Evolutionary conservation across 352 stramenopile genomes (phyloP).

Genomic region (Pythium chondricola): DNA sequence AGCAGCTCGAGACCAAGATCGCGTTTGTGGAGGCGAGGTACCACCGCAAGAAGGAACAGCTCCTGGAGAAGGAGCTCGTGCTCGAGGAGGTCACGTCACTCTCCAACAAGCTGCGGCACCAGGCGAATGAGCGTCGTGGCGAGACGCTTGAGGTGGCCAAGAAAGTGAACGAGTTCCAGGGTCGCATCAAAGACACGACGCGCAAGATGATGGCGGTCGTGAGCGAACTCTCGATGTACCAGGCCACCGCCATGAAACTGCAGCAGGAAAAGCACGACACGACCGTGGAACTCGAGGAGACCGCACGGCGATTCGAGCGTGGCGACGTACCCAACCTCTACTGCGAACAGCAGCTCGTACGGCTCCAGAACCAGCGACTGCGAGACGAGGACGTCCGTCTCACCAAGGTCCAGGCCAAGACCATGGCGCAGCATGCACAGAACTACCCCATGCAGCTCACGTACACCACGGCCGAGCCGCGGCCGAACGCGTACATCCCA

Average conservation of each 20-base stretch:
- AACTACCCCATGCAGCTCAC: constrained; percentile 66
- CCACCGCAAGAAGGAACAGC: constrained; percentile 88
- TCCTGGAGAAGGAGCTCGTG: constrained; percentile 93
- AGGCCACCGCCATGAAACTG: constrained; percentile 91
- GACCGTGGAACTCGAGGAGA: constrained; percentile 64
- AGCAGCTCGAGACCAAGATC: constrained; percentile 84
- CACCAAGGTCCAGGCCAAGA: constrained; percentile 34
- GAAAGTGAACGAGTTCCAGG: constrained; percentile 89
- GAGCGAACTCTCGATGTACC: constrained; percentile 93
- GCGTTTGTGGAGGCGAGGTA: constrained; percentile 82
- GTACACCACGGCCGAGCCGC: constrained; percentile 86
- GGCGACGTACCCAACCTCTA: constrained; percentile 71
- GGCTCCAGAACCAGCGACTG: constrained; percentile 48
- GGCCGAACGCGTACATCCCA: constrained; percentile 93
- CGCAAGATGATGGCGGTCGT: constrained; percentile 94
- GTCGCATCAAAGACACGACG: constrained; percentile 87
- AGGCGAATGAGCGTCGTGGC: constrained; percentile 68
- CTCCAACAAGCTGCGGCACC: constrained; percentile 76
- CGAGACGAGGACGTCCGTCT: constrained; percentile 39
- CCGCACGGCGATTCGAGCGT: constrained; percentile 40
- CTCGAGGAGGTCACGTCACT: constrained; percentile 90
- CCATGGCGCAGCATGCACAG: constrained; percentile 38
- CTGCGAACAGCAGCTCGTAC: constrained; percentile 71
- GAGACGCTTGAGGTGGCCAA: constrained; percentile 82
- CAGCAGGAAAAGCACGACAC: constrained; percentile 88